These are phyloP conservation scores for Daldinia grandis DNA, from an alignment of 495 filamentous ascomycete genomes.

Conservation along the genomic window DNA sequence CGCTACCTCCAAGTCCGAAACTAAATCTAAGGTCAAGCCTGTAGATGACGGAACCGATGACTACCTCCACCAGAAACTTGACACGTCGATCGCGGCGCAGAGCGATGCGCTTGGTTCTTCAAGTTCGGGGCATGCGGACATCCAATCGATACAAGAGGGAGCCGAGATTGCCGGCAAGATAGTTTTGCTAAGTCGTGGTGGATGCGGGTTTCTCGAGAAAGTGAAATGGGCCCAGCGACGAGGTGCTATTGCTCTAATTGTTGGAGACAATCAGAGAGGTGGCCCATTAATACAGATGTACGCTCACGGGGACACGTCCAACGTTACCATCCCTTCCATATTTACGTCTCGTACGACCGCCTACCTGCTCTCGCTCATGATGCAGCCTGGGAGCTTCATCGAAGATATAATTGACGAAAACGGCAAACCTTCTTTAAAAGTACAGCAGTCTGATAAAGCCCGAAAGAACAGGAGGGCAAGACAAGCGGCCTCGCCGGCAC, in stretches of 20 bases:
- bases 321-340: slow-evolving; percentile 89
- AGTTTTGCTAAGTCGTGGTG: slow-evolving; percentile 87
- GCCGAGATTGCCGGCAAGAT: slow-evolving; percentile 95
- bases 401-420: slow-evolving; percentile 63
- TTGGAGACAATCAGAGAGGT: slow-evolving; percentile 89
- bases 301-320: slow-evolving; percentile 90
- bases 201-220: slow-evolving; percentile 97
- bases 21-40: slow-evolving; percentile 31
- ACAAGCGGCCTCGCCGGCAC: slow-evolving; percentile 42
- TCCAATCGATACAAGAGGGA: slow-evolving; percentile 91
- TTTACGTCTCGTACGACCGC: slow-evolving; percentile 97
- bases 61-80: slow-evolving; percentile 77
- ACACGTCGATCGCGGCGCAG: slow-evolving; percentile 45
- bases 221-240: slow-evolving; percentile 94
- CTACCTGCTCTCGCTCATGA: slow-evolving; percentile 88
- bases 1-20: slow-evolving; percentile 29
- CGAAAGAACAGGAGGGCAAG: slow-evolving; percentile 51
- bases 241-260: slow-evolving; percentile 87
- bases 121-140: slow-evolving; percentile 78
- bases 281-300: slow-evolving; percentile 96
- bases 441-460: slow-evolving; percentile 55
- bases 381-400: slow-evolving; percentile 72
- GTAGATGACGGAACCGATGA: slow-evolving; percentile 90
- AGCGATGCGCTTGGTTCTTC: slow-evolving; percentile 47
- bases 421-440: slow-evolving; percentile 58